phyloP scores from a whole-genome alignment of 2,329 filamentous ascomycete genomes.

The Xylogone sp. region DNA sequence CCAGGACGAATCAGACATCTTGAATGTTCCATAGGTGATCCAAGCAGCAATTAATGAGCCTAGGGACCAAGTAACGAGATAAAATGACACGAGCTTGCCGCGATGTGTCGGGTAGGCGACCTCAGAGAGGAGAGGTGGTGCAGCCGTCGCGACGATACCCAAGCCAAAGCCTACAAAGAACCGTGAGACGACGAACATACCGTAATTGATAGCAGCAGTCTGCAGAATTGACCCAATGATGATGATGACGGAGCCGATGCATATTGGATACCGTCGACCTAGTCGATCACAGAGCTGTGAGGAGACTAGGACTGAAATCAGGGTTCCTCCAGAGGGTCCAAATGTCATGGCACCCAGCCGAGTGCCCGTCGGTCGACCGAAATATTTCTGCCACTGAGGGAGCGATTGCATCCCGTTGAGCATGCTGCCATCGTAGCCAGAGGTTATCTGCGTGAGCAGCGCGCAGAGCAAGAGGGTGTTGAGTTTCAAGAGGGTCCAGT shows the following conservation, averaged over 20 bases:
- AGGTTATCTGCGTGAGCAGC: not conserved
- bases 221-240: conserved; percentile 34
- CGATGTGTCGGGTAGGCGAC: conserved; percentile 33
- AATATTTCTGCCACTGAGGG: conserved; percentile 29
- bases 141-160: conserved; percentile 35
- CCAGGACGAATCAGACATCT: conserved; percentile 14
- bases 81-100: conserved; percentile 29
- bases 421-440: not conserved
- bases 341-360: conserved; percentile 29
- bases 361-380: conserved; percentile 26
- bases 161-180: conserved; percentile 35
- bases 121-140: conserved; percentile 32
- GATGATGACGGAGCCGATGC: conserved; percentile 30
- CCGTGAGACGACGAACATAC: conserved; percentile 33
- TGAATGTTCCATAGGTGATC: conserved; percentile 14
- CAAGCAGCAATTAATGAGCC: conserved; percentile 18
- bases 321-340: conserved; percentile 25
- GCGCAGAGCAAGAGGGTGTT: not conserved
- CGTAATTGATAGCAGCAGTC: conserved; percentile 30
- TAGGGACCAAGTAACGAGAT: conserved; percentile 16
- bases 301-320: conserved; percentile 31
- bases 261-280: conserved; percentile 23
- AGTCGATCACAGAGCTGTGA: conserved; percentile 30
- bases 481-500: not conserved
- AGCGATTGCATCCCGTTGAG: conserved; percentile 34